These are phyloP conservation scores for Torulaspora globosa DNA, from an alignment of 1,139 yeast genomes.

Conservation along the genomic window DNA sequence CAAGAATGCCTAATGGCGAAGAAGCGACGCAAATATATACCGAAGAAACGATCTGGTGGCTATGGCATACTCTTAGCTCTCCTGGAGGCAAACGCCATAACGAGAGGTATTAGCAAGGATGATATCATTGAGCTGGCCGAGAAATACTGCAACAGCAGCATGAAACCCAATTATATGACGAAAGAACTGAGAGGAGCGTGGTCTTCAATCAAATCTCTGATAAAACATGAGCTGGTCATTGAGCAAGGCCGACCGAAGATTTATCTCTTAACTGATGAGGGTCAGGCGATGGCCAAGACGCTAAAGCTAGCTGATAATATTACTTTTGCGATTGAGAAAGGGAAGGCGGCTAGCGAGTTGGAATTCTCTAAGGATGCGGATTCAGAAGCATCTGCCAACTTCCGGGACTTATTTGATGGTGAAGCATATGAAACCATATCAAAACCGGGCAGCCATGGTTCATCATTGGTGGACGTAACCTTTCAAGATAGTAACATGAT, in stretches of 20 bases:
- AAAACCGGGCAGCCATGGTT: not conserved
- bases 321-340: slow-evolving; percentile 31
- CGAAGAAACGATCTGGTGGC: slow-evolving; percentile 76
- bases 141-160: slow-evolving; percentile 61
- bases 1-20: slow-evolving; percentile 24
- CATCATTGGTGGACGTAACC: slow-evolving; percentile 14
- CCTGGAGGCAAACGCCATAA: slow-evolving; percentile 47
- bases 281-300: slow-evolving; percentile 57
- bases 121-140: slow-evolving; percentile 56
- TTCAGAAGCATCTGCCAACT: slow-evolving; percentile 26
- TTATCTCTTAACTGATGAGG: slow-evolving; percentile 70
- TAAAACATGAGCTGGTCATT: slow-evolving; percentile 57
- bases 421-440: not conserved
- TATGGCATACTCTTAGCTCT: slow-evolving; percentile 76
- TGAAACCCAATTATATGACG: slow-evolving; percentile 58
- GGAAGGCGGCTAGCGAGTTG: slow-evolving; percentile 1
- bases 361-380: slow-evolving; percentile 10
- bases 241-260: slow-evolving; percentile 56
- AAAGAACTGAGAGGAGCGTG: slow-evolving; percentile 74
- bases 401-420: slow-evolving; percentile 20
- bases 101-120: slow-evolving; percentile 56
- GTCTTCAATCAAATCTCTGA: slow-evolving; percentile 63
- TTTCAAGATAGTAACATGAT: slow-evolving; percentile 9
- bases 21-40: slow-evolving; percentile 55
- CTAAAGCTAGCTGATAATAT: slow-evolving; percentile 47